Evolutionary conservation across 2,329 filamentous ascomycete species (phyloP).

Genomic region (Juglanconis oblonga): DNA sequence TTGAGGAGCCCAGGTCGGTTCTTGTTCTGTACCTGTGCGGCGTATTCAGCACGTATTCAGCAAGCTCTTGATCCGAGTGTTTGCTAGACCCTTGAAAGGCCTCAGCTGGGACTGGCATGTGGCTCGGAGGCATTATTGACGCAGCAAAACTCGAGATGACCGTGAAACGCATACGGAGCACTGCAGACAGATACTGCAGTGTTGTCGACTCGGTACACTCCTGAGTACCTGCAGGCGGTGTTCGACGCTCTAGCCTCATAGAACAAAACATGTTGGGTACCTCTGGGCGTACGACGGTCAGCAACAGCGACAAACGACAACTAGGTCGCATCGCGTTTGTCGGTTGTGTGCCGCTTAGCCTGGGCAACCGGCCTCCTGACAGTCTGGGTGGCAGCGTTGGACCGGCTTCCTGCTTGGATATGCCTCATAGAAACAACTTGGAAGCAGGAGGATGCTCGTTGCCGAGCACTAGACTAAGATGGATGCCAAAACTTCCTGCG

Average conservation of each 20-base stretch:
- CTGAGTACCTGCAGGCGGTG: slow-evolving; percentile 8
- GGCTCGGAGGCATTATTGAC: slow-evolving; percentile 3
- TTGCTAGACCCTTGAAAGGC: not conserved
- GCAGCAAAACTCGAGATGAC: slow-evolving; percentile 9
- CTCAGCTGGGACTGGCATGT: slow-evolving; percentile 1
- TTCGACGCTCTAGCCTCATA: slow-evolving; percentile 1
- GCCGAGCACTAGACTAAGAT: slow-evolving; percentile 4
- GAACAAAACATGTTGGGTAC: slow-evolving; percentile 1
- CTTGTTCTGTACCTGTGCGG: not conserved
- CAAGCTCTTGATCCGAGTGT: not conserved
- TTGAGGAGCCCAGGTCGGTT: not conserved
- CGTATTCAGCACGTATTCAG: not conserved
- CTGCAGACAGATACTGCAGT: slow-evolving; percentile 11
- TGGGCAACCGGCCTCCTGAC: not conserved
- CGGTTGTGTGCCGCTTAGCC: not conserved
- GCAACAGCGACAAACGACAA: slow-evolving; percentile 1
- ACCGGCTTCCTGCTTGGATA: not conserved
- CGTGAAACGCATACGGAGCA: slow-evolving; percentile 1
- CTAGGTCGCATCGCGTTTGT: not conserved
- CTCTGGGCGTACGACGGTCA: slow-evolving; percentile 8
- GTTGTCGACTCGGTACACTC: slow-evolving; percentile 10
- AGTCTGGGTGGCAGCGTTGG: not conserved
- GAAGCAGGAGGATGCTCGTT: not conserved
- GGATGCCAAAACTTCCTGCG: not conserved
- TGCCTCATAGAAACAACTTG: not conserved